Conservation (phyloP, 1,284 basidiomycete species). For the Puccinia polysora region DNA sequence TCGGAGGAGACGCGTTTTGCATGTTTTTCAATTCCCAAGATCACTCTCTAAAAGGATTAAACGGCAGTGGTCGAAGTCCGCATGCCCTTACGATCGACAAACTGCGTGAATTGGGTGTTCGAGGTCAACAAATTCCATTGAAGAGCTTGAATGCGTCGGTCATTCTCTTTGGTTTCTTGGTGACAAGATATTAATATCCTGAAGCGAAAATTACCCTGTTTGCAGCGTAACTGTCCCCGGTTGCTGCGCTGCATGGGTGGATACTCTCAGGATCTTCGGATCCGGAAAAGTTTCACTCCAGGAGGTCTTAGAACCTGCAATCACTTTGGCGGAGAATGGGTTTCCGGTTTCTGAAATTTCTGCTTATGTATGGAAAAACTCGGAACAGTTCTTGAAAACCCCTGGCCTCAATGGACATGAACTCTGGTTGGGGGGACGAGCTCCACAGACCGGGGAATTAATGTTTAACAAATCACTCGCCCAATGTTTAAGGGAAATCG, state of each 20-base stretch:
- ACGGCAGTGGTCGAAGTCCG: conserved; percentile 81
- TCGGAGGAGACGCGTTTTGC: conserved; percentile 77
- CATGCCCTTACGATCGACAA: conserved; percentile 72
- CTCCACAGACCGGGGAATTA: conserved; percentile 59
- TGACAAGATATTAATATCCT: not conserved
- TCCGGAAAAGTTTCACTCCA: conserved; percentile 70
- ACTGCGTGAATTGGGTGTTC: conserved; percentile 66
- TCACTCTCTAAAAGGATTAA: conserved; percentile 73
- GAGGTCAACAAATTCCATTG: conserved; percentile 56
- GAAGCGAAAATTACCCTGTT: conserved; percentile 52
- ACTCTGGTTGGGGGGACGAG: conserved; percentile 72
- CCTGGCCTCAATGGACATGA: conserved; percentile 76
- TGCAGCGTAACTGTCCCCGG: conserved; percentile 92
- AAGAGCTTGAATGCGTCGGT: conserved; percentile 50
- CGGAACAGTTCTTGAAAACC: conserved; percentile 69
- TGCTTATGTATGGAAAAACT: conserved; percentile 63
- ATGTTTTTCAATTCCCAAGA: conserved; percentile 79
- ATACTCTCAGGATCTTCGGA: conserved; percentile 76
- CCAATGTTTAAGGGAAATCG: conserved; percentile 73
- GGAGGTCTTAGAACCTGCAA: conserved; percentile 73
- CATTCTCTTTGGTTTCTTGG: conserved; percentile 1
- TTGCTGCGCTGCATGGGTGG: conserved; percentile 86
- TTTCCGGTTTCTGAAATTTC: conserved; percentile 31
- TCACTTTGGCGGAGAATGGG: conserved; percentile 63
- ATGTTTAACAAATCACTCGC: conserved; percentile 65